Conservation (phyloP, 345 rosid genomes). For the Eucalyptus melliodora region DNA sequence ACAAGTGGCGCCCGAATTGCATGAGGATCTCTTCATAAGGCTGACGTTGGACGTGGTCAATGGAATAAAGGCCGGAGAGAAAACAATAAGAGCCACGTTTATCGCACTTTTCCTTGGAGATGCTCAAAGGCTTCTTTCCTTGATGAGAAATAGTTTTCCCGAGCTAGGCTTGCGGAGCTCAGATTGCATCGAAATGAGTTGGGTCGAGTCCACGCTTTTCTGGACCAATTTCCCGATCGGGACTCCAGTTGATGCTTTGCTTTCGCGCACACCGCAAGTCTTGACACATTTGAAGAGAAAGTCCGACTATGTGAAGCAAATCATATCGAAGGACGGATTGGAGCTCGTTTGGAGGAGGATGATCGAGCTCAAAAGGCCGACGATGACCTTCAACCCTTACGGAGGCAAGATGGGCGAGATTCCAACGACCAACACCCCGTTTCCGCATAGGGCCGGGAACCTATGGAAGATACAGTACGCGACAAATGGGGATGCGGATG, state of each 20-base stretch:
- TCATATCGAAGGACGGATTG: conserved; percentile 13
- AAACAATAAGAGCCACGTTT: conserved; percentile 14
- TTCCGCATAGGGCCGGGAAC: conserved; percentile 41
- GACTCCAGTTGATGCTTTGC: conserved; percentile 4
- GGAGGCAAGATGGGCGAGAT: conserved; percentile 46
- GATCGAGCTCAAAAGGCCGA: not conserved
- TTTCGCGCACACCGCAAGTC: not conserved
- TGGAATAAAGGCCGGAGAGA: not conserved
- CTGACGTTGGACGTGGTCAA: not conserved
- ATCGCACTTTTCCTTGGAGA: conserved; percentile 18
- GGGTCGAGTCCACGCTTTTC: not conserved
- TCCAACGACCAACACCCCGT: conserved; percentile 14
- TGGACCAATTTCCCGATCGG: conserved; percentile 8
- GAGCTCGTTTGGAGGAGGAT: conserved; percentile 6
- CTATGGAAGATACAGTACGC: conserved; percentile 28
- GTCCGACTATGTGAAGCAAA: not conserved
- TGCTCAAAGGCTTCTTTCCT: conserved; percentile 3
- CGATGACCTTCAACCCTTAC: conserved; percentile 29
- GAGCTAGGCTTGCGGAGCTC: too few species aligned
- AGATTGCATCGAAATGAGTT: too few species aligned
- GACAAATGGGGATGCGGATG: conserved; percentile 14
- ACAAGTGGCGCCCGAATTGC: not conserved
- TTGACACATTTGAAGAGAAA: not conserved
- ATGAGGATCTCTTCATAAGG: not conserved
- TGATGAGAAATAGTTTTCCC: not conserved